Evolutionary conservation across 169 alveolate species (phyloP).

Genomic region (Neospora caninum): DNA sequence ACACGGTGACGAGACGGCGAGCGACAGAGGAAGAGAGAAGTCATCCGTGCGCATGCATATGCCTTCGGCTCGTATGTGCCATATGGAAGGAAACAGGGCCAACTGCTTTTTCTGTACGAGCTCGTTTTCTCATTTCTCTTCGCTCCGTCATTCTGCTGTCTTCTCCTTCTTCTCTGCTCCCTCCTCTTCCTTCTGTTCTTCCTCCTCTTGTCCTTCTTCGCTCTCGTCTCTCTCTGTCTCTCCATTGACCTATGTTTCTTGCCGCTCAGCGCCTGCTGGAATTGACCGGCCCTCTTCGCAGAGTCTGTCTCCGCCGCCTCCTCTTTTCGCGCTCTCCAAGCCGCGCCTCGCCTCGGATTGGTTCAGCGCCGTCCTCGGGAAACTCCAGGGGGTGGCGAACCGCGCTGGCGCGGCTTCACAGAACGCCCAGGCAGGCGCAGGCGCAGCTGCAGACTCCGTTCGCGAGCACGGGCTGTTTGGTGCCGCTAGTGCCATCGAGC

Average conservation of each 20-base stretch:
- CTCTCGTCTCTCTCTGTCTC: not conserved
- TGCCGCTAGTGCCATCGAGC: slow-evolving; percentile 1
- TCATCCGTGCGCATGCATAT: too few species aligned
- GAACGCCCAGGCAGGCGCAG: not conserved
- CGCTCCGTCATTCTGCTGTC: not conserved
- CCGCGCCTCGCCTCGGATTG: not conserved
- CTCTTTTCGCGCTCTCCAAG: not conserved
- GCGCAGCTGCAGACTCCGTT: not conserved
- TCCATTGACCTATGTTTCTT: not conserved
- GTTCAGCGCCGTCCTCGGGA: not conserved
- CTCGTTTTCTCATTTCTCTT: not conserved
- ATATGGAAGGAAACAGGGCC: too few species aligned
- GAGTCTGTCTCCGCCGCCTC: not conserved
- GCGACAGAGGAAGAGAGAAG: too few species aligned
- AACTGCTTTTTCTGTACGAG: too few species aligned
- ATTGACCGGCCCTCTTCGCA: not conserved
- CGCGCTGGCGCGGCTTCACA: not conserved
- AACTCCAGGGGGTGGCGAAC: not conserved
- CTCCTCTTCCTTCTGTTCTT: not conserved
- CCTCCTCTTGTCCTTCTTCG: not conserved
- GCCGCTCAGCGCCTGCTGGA: not conserved
- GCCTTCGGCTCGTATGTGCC: too few species aligned
- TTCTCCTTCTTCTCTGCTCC: not conserved
- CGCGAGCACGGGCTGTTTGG: slow-evolving; percentile 12
- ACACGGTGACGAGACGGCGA: too few species aligned